Percentiles rank a stretch among this genome's conserved stretches.
phyloP scores from a whole-genome alignment of 192 early-diverging fungal genomes.

The Backusella macrospora region DNA sequence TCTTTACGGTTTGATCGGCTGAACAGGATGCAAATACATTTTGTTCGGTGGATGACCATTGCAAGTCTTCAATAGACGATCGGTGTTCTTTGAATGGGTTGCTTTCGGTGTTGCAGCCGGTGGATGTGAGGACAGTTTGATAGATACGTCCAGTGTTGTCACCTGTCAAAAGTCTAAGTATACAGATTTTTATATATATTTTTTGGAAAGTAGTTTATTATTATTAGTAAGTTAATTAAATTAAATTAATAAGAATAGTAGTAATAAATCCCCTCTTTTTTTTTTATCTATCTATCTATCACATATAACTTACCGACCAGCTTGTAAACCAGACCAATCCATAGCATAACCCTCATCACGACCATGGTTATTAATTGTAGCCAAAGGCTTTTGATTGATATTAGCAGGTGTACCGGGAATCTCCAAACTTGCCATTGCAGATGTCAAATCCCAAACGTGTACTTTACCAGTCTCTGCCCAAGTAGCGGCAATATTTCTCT shows the following conservation, averaged over 20 bases:
- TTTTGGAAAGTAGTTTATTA: too few relatives aligned
- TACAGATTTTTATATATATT: too few relatives aligned
- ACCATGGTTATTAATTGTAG: constrained; percentile 82
- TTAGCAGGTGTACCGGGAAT: constrained; percentile 73
- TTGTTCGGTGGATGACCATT: constrained; percentile 92
- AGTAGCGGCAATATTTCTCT: constrained; percentile 82
- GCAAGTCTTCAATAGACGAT: constrained; percentile 91
- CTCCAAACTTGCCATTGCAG: constrained; percentile 75
- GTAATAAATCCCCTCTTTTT: neutral
- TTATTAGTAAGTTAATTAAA: neutral
- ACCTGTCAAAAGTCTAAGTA: constrained; percentile 79
- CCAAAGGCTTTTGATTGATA: constrained; percentile 70
- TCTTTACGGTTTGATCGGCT: constrained; percentile 88
- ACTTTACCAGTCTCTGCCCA: constrained; percentile 98
- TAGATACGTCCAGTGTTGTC: constrained; percentile 82
- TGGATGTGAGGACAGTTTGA: constrained; percentile 70
- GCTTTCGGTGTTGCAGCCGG: constrained; percentile 73
- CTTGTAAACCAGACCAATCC: constrained; percentile 84
- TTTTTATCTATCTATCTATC: neutral
- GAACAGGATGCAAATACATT: constrained; percentile 93
- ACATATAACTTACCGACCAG: constrained; percentile 47
- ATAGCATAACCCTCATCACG: constrained; percentile 91
- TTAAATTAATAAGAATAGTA: neutral
- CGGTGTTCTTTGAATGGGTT: constrained; percentile 82
- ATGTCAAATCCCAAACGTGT: constrained; percentile 87